Evolutionary conservation across 2,329 filamentous ascomycete genomes (phyloP), one percentile per base, ranked within the genome.

Genomic region (Fusarium torulosum): DNA sequence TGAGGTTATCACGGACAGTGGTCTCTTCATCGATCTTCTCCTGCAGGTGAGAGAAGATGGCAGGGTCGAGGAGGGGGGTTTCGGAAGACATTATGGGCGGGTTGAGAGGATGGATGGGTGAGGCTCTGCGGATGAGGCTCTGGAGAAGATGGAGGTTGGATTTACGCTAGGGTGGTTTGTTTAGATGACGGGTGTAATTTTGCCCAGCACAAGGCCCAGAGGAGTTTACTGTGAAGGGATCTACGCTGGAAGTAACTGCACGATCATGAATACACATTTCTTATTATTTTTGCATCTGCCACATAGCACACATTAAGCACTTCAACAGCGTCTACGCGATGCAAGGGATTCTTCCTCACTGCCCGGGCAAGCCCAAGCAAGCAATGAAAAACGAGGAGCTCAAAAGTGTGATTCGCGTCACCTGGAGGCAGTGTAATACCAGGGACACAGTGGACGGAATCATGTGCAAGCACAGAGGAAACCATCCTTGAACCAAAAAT

Each of bases 21-120:
- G 88, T 86, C 77, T 98, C 96, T 78, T 96, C 91, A 72, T 98
- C 96, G 73, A 97, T 93, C 79, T 94, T 94, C 60, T 86, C 83
- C 80, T 97, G 95, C 64, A 99, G 89, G 72, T 91, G 87, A 75
- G 94, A 88, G 79, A 98, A 97, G 78, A 98, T 92, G 69, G 87
- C 85, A 62, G 92, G 90, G 77, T 96, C 90, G 74, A 96, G 77
- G 29, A 82, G 79, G 46, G 72, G 72, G 10, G 75, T 74, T 13
- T 76, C 73, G 47, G 73, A 64, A 56, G 77, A 71, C 78, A 79
- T 79, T 59, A 45, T 70, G 62, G 9, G 42, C 19, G 45, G 45
- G 33, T 35, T 56, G 38, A 13, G 25, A 51, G 40, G 47, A 45
- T 55, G 54, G 31, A 27, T 41, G 43, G 49, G 23, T 70, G 66